Evolutionary conservation across 2,329 filamentous ascomycete genomes (phyloP).

Genomic region (Trichoderma gracile): DNA sequence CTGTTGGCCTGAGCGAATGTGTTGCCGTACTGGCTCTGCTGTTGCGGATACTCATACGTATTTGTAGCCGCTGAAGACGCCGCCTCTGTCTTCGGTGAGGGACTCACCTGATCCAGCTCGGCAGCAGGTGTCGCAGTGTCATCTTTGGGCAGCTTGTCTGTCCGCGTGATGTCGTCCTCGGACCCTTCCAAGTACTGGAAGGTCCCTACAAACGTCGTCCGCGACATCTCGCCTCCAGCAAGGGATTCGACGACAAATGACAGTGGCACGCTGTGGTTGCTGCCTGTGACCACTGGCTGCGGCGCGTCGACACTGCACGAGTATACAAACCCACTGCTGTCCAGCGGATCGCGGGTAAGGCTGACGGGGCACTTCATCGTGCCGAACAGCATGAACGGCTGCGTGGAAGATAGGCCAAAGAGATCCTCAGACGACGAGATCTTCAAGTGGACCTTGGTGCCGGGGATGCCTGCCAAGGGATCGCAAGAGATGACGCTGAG

Average conservation of each 20-base stretch:
- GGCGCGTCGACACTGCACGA: slow-evolving; percentile 72
- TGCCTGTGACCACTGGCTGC: slow-evolving; percentile 52
- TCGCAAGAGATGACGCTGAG: slow-evolving; percentile 66
- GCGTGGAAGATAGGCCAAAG: slow-evolving; percentile 53
- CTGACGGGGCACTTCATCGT: slow-evolving; percentile 64
- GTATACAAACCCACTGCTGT: slow-evolving; percentile 66
- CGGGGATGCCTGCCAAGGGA: slow-evolving; percentile 67
- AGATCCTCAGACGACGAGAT: slow-evolving; percentile 76
- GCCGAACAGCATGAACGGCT: slow-evolving; percentile 74
- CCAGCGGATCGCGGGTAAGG: slow-evolving; percentile 60
- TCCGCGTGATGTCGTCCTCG: slow-evolving; percentile 47
- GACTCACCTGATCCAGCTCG: slow-evolving; percentile 43
- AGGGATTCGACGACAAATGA: slow-evolving; percentile 54
- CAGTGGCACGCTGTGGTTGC: slow-evolving; percentile 54
- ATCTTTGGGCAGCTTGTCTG: slow-evolving; percentile 41
- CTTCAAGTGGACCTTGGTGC: slow-evolving; percentile 71
- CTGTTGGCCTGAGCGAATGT: slow-evolving; percentile 45
- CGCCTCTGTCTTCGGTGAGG: slow-evolving; percentile 46
- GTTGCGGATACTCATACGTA: slow-evolving; percentile 50
- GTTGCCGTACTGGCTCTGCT: slow-evolving; percentile 43
- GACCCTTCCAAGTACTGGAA: slow-evolving; percentile 56
- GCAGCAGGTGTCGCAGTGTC: slow-evolving; percentile 42
- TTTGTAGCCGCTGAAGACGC: slow-evolving; percentile 45
- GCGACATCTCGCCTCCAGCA: slow-evolving; percentile 55
- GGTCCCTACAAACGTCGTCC: slow-evolving; percentile 45